phyloP scores from a whole-genome alignment of 306 rosid genomes.

The Cucumis cinereus region DNA sequence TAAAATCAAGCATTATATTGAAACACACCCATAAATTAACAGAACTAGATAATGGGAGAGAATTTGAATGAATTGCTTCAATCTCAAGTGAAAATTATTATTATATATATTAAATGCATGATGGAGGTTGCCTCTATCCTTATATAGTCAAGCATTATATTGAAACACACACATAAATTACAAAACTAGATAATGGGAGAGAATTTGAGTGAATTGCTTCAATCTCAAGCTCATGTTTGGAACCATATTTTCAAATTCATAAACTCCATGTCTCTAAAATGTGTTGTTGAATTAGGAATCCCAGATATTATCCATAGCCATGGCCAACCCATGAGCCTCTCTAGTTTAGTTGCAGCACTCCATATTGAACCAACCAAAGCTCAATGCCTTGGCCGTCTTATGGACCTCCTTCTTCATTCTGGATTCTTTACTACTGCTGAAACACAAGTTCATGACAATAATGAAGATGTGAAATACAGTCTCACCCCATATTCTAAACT shows the following conservation, averaged over 20 bases:
- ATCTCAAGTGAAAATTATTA: conserved; percentile 2
- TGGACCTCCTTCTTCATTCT: conserved; percentile 24
- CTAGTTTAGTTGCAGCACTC: conserved; percentile 19
- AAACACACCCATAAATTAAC: no score
- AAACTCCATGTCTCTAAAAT: conserved; percentile 22
- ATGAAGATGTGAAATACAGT: conserved; percentile 16
- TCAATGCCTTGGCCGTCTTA: conserved; percentile 16
- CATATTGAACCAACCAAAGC: conserved; percentile 20
- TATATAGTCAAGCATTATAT: no score
- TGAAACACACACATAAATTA: no score
- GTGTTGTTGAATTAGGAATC: conserved; percentile 22
- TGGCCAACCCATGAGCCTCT: conserved; percentile 40
- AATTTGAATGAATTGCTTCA: conserved; percentile 1
- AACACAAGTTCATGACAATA: background rate
- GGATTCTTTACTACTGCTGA: conserved; percentile 18
- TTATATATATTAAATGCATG: no score
- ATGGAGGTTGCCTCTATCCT: no score
- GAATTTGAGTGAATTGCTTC: background rate
- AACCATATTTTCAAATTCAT: conserved; percentile 8
- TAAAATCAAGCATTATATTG: no score
- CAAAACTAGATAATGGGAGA: background rate
- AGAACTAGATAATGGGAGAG: background rate
- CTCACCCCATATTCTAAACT: conserved; percentile 21
- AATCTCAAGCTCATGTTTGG: conserved; percentile 22
- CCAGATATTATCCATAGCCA: conserved; percentile 25